Base-by-base conservation (phyloP, 805 yeast species). In the Kazachstania viticola region DNA sequence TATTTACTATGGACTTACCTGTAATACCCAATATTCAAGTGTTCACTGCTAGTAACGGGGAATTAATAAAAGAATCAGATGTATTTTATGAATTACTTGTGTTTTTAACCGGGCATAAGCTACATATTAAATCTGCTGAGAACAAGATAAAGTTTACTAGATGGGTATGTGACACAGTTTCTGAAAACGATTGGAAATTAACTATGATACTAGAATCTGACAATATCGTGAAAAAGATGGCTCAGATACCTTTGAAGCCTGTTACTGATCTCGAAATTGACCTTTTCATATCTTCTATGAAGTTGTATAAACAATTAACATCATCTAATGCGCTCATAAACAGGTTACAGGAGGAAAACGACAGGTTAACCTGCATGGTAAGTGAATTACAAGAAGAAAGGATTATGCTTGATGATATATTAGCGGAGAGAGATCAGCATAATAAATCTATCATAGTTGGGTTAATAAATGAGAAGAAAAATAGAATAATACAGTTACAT, bases 401-500 rank as follows among this genome's bases (percentile, higher is more conserved):
- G 25, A 22, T 25, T 9, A 29, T 32, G 2, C 19, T 42, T 17
- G 48, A 49, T 25, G 26, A 22, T 9, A 23, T 44, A 9, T 14
- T 49, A 6, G 33, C 35, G 17, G 37, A 44, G 28, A 38, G 55
- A 24, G 54, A 54, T 36, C 25, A 35, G 3, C 42, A 41, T 14
- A 41, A 51, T 5, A 44, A 42, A 24, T 9, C 31, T 6, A 31
- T 52, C 5, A 38, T 44, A n/a, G 40, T 44, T 7, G 38, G 36
- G 6, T 33, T 48, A 14, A 29, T 53, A 25, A 51, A 51, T 33
- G 50, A 46, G 21, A 53, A 53, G 37, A 53, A 53, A 21, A 30
- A 17, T 17, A 46, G 41, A 28, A 50, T 50, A 2, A 18, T 28
- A 2, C 42, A 45, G 14, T 35, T 50, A 16, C 30, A 41, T 19